Percentiles rank a stretch among this genome's conserved stretches.
Conservation (phyloP, 345 rosid species). For the Rhodamnia rubescens region DNA sequence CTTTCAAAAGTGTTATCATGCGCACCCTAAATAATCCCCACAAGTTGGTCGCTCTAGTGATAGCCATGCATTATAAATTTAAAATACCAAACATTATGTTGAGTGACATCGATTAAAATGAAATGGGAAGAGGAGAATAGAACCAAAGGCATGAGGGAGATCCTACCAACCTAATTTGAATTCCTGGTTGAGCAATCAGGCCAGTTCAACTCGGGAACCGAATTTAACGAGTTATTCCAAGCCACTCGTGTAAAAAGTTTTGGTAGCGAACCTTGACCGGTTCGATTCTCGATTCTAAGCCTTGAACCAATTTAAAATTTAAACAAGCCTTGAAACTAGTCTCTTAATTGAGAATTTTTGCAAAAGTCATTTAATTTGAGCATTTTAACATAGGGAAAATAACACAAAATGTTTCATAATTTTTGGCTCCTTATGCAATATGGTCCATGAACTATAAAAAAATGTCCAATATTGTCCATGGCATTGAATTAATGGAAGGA, state of each 20-base stretch:
- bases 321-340: rapidly evolving
- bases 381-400: not conserved
- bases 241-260: not conserved
- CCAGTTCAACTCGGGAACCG: too few relatives aligned
- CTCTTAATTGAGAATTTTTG: rapidly evolving
- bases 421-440: too few relatives aligned
- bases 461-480: too few relatives aligned
- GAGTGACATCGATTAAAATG: not conserved
- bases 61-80: not conserved
- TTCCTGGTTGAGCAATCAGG: too few relatives aligned
- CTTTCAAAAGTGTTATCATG: too few relatives aligned
- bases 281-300: rapidly evolving
- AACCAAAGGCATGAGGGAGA: not conserved
- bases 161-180: not conserved
- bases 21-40: too few relatives aligned
- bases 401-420: too few relatives aligned
- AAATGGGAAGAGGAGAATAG: not conserved
- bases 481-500: too few relatives aligned
- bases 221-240: too few relatives aligned
- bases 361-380: not conserved
- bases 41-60: not conserved
- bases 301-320: not conserved
- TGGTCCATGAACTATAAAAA: too few relatives aligned
- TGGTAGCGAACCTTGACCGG: rapidly evolving
- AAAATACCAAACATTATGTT: not conserved